These are phyloP conservation scores for Cryptococcus wingfieldii DNA, from an alignment of 1,284 basidiomycete genomes.

Conservation along the genomic window DNA sequence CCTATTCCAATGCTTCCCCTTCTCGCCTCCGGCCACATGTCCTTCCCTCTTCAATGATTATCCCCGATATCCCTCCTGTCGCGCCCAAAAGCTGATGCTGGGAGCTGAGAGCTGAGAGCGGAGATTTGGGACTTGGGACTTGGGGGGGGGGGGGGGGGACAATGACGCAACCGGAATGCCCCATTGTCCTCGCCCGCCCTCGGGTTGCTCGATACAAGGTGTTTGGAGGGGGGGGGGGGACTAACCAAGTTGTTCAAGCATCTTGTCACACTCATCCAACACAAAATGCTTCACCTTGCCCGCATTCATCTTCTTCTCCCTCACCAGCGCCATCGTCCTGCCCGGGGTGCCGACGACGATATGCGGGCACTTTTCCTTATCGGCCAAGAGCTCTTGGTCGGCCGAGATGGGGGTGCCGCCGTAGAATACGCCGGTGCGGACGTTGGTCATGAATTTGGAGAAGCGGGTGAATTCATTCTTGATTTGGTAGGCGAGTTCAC, in stretches of 20 bases:
- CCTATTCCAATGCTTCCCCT: too few relatives aligned
- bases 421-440: constrained; percentile 95
- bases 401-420: constrained; percentile 93
- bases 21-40: not conserved
- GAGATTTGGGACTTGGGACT: not conserved
- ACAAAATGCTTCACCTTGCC: constrained; percentile 98
- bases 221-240: constrained; percentile 44
- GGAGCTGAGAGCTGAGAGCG: not conserved
- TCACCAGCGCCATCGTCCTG: constrained; percentile 82
- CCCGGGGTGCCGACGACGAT: constrained; percentile 98
- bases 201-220: constrained; percentile 30
- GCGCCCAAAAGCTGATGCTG: not conserved
- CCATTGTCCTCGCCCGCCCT: constrained; percentile 10
- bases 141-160: not conserved
- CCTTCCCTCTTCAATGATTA: too few relatives aligned
- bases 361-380: constrained; percentile 97
- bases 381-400: constrained; percentile 88
- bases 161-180: constrained; percentile 36
- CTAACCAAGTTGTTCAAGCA: constrained; percentile 99
- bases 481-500: constrained; percentile 99
- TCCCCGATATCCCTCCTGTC: not conserved
- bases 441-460: constrained; percentile 99
- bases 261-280: constrained; percentile 99
- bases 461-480: constrained; percentile 99
- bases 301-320: constrained; percentile 89